Evolutionary conservation across 805 yeast species (phyloP).

Genomic region (Pichia californica): DNA sequence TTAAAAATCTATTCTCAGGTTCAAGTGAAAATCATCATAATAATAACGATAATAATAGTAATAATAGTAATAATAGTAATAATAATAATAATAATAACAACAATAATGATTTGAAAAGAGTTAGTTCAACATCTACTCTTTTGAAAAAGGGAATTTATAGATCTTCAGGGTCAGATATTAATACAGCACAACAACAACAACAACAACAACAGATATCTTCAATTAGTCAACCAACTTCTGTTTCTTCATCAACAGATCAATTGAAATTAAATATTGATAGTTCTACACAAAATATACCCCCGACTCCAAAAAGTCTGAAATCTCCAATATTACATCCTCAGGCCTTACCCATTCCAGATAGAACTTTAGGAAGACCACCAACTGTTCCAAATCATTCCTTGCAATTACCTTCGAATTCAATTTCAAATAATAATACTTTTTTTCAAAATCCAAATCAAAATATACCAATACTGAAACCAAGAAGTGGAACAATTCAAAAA

Average conservation of each 20-base stretch:
- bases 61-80: neutral
- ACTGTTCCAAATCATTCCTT: neutral
- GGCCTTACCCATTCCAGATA: slow-evolving; percentile 15
- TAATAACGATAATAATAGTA: neutral
- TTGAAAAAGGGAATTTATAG: neutral
- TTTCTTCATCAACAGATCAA: neutral
- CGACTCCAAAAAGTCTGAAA: neutral
- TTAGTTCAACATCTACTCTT: slow-evolving; percentile 2
- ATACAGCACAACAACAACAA: no score
- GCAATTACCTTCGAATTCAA: neutral
- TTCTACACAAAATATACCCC: no score
- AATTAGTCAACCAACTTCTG: no score
- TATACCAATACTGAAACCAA: neutral
- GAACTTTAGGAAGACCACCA: slow-evolving; percentile 10
- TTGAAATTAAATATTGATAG: neutral
- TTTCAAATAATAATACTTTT: neutral
- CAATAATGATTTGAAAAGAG: slow-evolving; percentile 2
- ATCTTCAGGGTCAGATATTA: neutral
- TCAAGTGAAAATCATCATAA: neutral
- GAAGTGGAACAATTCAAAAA: neutral
- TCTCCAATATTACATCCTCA: slow-evolving; percentile 1
- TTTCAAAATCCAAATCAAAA: neutral
- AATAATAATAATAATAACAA: neutral
- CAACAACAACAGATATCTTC: no score
- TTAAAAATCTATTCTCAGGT: slow-evolving; percentile 25